Percentiles rank a stretch among this genome's conserved stretches.
phyloP scores from a whole-genome alignment of 495 filamentous ascomycete genomes.

The Astrothelium macrocarpum region DNA sequence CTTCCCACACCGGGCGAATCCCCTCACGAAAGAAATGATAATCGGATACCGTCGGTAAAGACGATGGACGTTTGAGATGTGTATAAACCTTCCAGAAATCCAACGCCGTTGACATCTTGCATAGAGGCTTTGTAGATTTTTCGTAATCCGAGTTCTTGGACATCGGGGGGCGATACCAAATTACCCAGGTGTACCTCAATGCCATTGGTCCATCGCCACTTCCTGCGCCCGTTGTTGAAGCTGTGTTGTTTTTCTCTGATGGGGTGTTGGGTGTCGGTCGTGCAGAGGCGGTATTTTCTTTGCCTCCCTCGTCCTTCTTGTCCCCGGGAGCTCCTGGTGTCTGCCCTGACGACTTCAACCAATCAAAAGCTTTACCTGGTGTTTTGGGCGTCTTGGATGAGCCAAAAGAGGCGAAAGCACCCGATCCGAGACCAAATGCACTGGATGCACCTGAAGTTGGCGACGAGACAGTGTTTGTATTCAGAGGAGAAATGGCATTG shows the following conservation, averaged over 20 bases:
- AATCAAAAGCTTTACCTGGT: slow-evolving; percentile 69
- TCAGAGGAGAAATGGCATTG: slow-evolving; percentile 64
- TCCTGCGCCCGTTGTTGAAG: slow-evolving; percentile 35
- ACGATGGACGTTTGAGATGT: slow-evolving; percentile 82
- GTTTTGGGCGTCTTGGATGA: slow-evolving; percentile 78
- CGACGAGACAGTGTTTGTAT: slow-evolving; percentile 61
- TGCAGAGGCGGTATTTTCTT: slow-evolving; percentile 20
- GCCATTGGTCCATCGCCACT: slow-evolving; percentile 23
- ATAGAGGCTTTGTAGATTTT: slow-evolving; percentile 84
- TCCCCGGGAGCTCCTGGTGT: not conserved
- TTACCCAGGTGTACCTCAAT: slow-evolving; percentile 83
- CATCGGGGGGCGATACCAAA: slow-evolving; percentile 93
- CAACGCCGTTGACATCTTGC: slow-evolving; percentile 70
- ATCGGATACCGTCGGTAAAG: slow-evolving; percentile 84
- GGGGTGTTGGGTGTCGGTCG: slow-evolving; percentile 8
- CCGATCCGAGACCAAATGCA: slow-evolving; percentile 87
- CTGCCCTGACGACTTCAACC: slow-evolving; percentile 1
- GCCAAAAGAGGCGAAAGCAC: slow-evolving; percentile 89
- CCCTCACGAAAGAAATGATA: slow-evolving; percentile 98
- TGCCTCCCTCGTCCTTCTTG: slow-evolving; percentile 37
- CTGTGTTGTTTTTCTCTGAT: slow-evolving; percentile 15
- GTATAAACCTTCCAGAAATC: slow-evolving; percentile 89
- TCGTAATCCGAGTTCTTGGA: slow-evolving; percentile 98
- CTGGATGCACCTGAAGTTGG: slow-evolving; percentile 80
- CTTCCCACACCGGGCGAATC: slow-evolving; percentile 96